Evolutionary conservation across 768 basidiomycete species (phyloP).

Genomic region (Chalciporus piperatus): DNA sequence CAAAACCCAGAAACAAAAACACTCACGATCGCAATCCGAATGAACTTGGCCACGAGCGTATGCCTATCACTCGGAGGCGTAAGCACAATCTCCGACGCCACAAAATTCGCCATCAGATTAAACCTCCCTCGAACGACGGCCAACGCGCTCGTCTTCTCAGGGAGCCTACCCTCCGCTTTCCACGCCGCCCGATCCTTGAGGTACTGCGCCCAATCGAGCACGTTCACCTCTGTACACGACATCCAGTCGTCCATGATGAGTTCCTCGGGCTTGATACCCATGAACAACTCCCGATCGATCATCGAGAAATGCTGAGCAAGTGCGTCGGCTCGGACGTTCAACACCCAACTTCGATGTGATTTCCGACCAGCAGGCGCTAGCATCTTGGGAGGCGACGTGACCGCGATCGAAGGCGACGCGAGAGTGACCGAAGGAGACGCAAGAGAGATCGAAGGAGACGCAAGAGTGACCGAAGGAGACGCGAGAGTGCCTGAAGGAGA

Average conservation of each 20-base stretch:
- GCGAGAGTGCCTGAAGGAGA: conserved; percentile 14
- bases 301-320: conserved; percentile 80
- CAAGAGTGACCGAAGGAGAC: conserved; percentile 20
- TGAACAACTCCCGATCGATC: conserved; percentile 86
- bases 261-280: conserved; percentile 84
- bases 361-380: conserved; percentile 38
- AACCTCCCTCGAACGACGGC: conserved; percentile 77
- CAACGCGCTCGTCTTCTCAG: conserved; percentile 67
- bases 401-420: conserved; percentile 7
- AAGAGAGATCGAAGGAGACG: conserved; percentile 14
- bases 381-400: conserved; percentile 35
- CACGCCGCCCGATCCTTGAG: conserved; percentile 69
- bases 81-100: conserved; percentile 75
- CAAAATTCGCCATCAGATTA: conserved; percentile 81
- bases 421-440: conserved; percentile 20
- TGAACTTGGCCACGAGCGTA: conserved; percentile 70
- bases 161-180: conserved; percentile 58
- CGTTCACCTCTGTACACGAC: conserved; percentile 56
- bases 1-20: background rate
- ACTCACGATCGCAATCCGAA: conserved; percentile 82
- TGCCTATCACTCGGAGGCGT: conserved; percentile 66
- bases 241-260: conserved; percentile 75
- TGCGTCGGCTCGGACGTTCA: conserved; percentile 55
- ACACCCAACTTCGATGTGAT: conserved; percentile 70
- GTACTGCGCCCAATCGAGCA: conserved; percentile 82